Conservation (phyloP, 2,329 filamentous ascomycete genomes). For the Zasmidium citrigriseum region DNA sequence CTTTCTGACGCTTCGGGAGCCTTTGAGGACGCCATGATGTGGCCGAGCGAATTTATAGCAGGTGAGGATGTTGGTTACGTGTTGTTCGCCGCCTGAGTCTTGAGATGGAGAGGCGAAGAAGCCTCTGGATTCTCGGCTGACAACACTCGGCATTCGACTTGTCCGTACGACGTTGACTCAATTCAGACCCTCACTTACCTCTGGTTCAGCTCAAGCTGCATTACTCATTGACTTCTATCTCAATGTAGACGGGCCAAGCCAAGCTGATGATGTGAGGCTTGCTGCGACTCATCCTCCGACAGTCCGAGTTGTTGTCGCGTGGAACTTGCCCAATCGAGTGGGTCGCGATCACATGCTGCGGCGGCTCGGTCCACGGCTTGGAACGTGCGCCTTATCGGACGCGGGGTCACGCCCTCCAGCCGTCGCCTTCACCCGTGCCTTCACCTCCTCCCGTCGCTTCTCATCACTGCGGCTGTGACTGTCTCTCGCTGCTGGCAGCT, state of each 20-base stretch:
- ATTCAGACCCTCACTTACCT: too few species aligned
- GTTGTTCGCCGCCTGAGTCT: constrained; percentile 2
- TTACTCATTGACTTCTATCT: too few species aligned
- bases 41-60: not conserved
- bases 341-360: not conserved
- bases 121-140: constrained; percentile 15
- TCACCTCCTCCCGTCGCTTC: not conserved
- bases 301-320: not conserved
- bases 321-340: not conserved
- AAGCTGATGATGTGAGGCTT: not conserved
- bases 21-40: constrained; percentile 14
- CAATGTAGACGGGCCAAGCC: too few species aligned
- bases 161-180: not conserved
- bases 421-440: not conserved
- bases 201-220: too few species aligned
- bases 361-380: not conserved
- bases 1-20: constrained; percentile 3
- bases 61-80: constrained; percentile 2
- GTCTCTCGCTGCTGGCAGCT: constrained; percentile 1
- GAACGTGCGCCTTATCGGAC: not conserved
- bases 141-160: constrained; percentile 5
- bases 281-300: not conserved
- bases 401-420: not conserved
- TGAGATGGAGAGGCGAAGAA: constrained; percentile 22
- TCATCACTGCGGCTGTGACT: not conserved